A percentile compares a stretch with the other conserved stretches of the same genome.
These are phyloP conservation scores for Fusarium globosum DNA, from an alignment of 2,329 filamentous ascomycete species.

Conservation along the genomic window DNA sequence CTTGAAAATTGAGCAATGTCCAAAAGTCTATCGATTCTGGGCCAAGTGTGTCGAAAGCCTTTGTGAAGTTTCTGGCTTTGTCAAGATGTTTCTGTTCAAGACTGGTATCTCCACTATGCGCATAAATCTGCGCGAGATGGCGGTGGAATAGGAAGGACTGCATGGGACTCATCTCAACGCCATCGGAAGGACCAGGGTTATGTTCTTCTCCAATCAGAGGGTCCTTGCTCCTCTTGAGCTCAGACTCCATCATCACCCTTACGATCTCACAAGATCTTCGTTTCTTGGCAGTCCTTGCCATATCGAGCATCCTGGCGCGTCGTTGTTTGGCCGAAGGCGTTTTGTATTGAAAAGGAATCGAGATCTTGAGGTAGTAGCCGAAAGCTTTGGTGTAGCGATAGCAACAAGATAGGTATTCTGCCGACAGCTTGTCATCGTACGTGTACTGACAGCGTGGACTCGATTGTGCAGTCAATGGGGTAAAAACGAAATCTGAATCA, in stretches of 20 bases:
- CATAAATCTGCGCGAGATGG: not conserved
- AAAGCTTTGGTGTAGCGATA: not conserved
- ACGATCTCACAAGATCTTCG: not conserved
- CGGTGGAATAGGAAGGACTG: constrained; percentile 2
- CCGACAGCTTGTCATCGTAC: not conserved
- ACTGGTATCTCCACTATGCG: too few relatives aligned
- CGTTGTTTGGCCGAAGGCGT: not conserved
- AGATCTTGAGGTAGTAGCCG: not conserved
- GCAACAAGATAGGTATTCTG: not conserved
- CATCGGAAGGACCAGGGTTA: rapidly evolving
- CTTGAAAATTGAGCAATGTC: not conserved
- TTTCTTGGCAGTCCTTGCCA: not conserved
- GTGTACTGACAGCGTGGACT: not conserved
- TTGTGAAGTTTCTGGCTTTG: not conserved
- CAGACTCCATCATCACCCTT: not conserved
- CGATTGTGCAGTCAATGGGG: not conserved
- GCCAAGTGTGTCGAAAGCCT: not conserved
- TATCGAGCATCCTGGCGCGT: not conserved
- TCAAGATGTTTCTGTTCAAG: not conserved
- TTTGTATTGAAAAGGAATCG: not conserved
- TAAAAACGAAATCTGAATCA: not conserved
- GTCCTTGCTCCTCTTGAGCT: not conserved
- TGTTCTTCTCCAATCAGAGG: not conserved
- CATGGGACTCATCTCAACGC: not conserved
- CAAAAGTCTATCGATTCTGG: not conserved